Percentiles rank a stretch among this genome's conserved stretches.
phyloP scores from a whole-genome alignment of 257 asterid species.

The Thymus quinquecostatus region DNA sequence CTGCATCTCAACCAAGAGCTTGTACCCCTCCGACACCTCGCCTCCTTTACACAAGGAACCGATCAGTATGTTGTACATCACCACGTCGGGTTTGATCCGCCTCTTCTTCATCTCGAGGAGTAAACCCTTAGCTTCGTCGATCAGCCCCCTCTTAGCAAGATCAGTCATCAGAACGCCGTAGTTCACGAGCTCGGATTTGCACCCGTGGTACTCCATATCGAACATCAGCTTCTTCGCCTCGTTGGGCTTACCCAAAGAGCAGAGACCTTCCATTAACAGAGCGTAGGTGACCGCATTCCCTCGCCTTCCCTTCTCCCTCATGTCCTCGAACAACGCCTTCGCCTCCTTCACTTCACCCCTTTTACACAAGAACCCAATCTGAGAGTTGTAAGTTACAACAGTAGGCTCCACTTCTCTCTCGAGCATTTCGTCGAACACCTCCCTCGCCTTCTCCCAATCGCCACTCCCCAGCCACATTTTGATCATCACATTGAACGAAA shows the following conservation, averaged over 20 bases:
- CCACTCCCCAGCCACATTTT: conserved; percentile 69
- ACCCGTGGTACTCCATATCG: conserved; percentile 92
- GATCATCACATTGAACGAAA: conserved; percentile 75
- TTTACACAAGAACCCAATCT: conserved; percentile 75
- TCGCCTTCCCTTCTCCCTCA: conserved; percentile 61
- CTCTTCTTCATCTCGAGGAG: conserved; percentile 84
- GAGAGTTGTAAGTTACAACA: conserved; percentile 71
- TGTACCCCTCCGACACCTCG: conserved; percentile 65
- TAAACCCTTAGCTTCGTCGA: conserved; percentile 66
- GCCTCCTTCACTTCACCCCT: conserved; percentile 63
- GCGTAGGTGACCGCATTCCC: conserved; percentile 76
- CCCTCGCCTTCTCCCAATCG: conserved; percentile 60
- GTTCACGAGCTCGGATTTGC: conserved; percentile 64
- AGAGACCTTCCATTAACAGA: conserved; percentile 77
- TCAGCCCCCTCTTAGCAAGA: conserved; percentile 62
- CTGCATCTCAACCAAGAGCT: conserved; percentile 72
- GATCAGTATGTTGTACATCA: conserved; percentile 65
- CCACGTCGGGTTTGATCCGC: conserved; percentile 72
- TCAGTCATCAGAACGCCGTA: conserved; percentile 77
- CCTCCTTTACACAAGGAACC: conserved; percentile 54
- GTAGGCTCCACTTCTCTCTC: conserved; percentile 71
- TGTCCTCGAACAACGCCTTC: conserved; percentile 60
- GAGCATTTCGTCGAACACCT: conserved; percentile 88
- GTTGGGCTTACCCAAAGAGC: conserved; percentile 52
- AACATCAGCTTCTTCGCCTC: conserved; percentile 87